Evolutionary conservation across 2,329 filamentous ascomycete species (phyloP), one percentile per base, ranked within the genome.

Genomic region (Lasiodiplodia sp.): DNA sequence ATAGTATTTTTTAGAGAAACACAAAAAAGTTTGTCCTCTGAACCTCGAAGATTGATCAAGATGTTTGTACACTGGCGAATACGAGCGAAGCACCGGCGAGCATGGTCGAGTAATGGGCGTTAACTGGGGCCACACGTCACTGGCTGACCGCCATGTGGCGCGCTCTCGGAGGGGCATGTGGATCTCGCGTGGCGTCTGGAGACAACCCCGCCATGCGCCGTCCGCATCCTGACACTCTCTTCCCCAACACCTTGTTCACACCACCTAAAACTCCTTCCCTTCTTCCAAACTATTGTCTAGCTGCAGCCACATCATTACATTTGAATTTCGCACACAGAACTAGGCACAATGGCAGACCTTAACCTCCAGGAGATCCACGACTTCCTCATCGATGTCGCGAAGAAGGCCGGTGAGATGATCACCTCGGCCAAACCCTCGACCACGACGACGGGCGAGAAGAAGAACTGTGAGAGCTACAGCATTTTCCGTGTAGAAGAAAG

Each of bases 311-410:
- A 52, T 18, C 4, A 1, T 11, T 21, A 14, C 7, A 31, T 7
- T 18, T 34, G 1, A 5, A 2, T 12, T 52, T 16, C 18, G 14
- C 21, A 5, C n/a, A 16, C 10, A 12, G 7, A 25, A 4, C 0
- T 8, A 6, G 4, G 11, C 55, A 67, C 21, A 44, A 67, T 68
- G 38, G 74, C 77, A 72, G 69, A 72, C n/a, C 72, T 78, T 70
- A 76, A 85, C 58, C 79, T 84, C 38, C 77, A 83, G 71, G 82
- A 83, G 71, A 80, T 85, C 71, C 82, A 83, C 63, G 83, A 85
- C 75, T 82, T 83, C 72, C 80, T 85, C 73, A 74, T 84, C 71
- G 72, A 75, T 34, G 77, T 85, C 40, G 83, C 83, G 66, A 76
- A 81, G 70, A 75, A 81, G 71, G 83, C 83, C 3, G 83, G 82